Evolutionary conservation across 495 filamentous ascomycete genomes (phyloP).

Genomic region (Tetracladium setigerum): DNA sequence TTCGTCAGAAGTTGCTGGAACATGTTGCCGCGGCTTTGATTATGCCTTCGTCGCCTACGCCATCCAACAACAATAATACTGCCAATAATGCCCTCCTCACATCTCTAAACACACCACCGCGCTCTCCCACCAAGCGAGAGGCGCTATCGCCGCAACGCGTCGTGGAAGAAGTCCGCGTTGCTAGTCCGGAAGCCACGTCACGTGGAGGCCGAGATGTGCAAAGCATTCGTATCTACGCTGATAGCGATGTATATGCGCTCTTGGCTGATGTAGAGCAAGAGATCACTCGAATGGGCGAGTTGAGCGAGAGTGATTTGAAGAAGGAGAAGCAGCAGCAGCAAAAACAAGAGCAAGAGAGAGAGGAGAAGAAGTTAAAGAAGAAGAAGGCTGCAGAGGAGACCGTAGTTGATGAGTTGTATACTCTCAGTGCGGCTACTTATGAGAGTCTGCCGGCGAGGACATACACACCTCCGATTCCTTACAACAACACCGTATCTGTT

Average conservation of each 20-base stretch:
- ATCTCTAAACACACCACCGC: conserved; percentile 19
- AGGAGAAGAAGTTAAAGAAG: conserved; percentile 6
- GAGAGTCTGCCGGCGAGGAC: conserved; percentile 3
- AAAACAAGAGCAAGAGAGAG: conserved; percentile 9
- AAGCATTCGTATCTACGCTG: conserved; percentile 62
- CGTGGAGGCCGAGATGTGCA: conserved; percentile 31
- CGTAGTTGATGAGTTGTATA: background rate
- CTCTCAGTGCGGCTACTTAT: conserved; percentile 14
- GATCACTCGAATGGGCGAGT: conserved; percentile 42
- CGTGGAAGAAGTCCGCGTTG: conserved; percentile 12
- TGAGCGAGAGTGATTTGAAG: background rate
- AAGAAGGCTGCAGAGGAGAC: background rate
- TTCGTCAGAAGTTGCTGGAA: conserved; percentile 71
- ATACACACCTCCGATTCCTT: too few relatives aligned
- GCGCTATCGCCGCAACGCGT: conserved; percentile 5
- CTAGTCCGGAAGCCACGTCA: conserved; percentile 1
- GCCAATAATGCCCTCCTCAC: background rate
- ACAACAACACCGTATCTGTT: too few relatives aligned
- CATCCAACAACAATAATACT: background rate
- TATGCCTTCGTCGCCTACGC: conserved; percentile 8
- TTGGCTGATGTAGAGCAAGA: conserved; percentile 53
- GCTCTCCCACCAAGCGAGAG: conserved; percentile 14
- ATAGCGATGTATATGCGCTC: conserved; percentile 53
- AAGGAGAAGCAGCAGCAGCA: background rate
- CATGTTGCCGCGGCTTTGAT: conserved; percentile 57